phyloP scores from a whole-genome alignment of 441 rosid species.

The Gossypium trilobum region DNA sequence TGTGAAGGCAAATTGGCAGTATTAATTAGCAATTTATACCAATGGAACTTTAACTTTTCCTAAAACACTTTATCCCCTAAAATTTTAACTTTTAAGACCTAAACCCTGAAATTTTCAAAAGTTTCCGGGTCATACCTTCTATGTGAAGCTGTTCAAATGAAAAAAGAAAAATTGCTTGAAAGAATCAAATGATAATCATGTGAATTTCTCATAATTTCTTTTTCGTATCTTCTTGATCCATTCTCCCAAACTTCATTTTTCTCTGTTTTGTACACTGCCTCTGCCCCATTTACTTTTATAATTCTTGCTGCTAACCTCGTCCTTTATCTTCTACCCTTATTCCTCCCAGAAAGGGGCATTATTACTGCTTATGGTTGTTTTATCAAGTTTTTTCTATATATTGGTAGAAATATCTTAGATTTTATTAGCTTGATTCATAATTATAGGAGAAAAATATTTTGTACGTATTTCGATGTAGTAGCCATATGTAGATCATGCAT shows the following conservation, averaged over 20 bases:
- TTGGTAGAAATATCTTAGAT: not conserved
- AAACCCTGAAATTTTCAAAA: not conserved
- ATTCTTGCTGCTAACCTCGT: not conserved
- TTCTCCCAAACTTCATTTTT: not conserved
- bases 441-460: not conserved
- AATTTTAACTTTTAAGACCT: not conserved
- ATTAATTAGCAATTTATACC: not conserved
- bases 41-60: not conserved
- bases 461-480: not conserved
- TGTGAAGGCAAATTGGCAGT: not conserved
- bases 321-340: not conserved
- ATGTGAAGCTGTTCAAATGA: not conserved
- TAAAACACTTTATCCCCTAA: not conserved
- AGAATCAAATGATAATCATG: not conserved
- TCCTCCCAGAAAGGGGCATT: not conserved
- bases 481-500: not conserved
- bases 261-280: not conserved
- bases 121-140: not conserved
- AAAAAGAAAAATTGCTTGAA: not conserved
- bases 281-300: not conserved
- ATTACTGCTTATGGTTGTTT: constrained; percentile 2
- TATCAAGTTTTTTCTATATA: not conserved
- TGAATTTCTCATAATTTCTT: not conserved
- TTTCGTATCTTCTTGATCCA: not conserved
- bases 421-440: not conserved